Evolutionary conservation across 257 asterid genomes (phyloP).

Genomic region (Galeopsis tetrahit): DNA sequence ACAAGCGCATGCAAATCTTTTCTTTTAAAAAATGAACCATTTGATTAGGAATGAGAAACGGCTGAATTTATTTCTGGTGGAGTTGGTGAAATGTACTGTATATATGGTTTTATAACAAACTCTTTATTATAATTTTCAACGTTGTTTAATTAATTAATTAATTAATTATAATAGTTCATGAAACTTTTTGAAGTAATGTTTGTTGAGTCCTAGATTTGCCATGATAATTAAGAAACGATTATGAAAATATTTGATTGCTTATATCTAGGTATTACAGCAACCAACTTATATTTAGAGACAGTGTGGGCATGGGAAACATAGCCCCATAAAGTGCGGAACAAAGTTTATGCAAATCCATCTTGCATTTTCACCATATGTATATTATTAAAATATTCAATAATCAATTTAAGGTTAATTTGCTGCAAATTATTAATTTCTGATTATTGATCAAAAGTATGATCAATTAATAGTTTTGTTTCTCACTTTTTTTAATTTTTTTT

Average conservation of each 20-base stretch:
- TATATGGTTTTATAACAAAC: neutral
- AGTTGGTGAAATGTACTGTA: neutral
- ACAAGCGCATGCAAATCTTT: neutral
- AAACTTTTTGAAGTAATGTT: constrained; percentile 21
- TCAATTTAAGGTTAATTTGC: neutral
- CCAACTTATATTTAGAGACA: constrained; percentile 42
- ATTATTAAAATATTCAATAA: neutral
- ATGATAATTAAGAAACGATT: constrained; percentile 26
- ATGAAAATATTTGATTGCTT: constrained; percentile 32
- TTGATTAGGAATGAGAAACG: neutral
- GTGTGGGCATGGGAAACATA: constrained; percentile 73
- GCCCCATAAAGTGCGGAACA: constrained; percentile 80
- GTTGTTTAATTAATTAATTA: neutral
- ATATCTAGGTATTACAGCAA: constrained; percentile 37
- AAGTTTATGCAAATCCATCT: constrained; percentile 50
- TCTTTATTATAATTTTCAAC: neutral
- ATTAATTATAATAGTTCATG: neutral
- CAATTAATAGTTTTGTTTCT: neutral
- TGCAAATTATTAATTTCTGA: neutral
- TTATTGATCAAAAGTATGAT: neutral
- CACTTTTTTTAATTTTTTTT: too few relatives aligned
- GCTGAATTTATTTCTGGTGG: constrained; percentile 3
- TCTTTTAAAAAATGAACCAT: neutral
- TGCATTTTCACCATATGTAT: constrained; percentile 8
- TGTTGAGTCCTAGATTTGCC: constrained; percentile 37